phyloP scores from a whole-genome alignment of 2,329 filamentous ascomycete genomes.

The Colletotrichum sidae region DNA sequence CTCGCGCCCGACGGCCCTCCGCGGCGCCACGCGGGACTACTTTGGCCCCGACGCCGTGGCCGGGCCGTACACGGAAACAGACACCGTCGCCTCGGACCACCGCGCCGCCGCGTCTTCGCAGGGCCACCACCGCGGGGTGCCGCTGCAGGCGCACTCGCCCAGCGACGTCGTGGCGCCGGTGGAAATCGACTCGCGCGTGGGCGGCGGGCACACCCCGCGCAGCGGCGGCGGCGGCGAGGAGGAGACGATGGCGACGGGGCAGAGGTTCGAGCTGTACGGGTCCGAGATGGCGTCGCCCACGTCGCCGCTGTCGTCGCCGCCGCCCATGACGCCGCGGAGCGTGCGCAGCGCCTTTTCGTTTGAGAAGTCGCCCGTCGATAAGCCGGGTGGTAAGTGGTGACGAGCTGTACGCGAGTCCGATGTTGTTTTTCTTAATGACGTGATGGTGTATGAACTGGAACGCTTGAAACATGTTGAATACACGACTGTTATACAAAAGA shows the following conservation, averaged over 20 bases:
- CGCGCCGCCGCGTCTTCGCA: conserved; percentile 44
- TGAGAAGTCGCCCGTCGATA: conserved; percentile 26
- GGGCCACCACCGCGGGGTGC: conserved; percentile 52
- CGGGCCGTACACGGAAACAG: conserved; percentile 60
- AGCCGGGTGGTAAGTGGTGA: not conserved
- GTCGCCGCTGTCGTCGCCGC: conserved; percentile 21
- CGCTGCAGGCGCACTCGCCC: conserved; percentile 57
- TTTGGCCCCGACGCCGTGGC: conserved; percentile 56
- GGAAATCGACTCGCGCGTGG: conserved; percentile 60
- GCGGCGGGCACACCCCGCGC: conserved; percentile 1
- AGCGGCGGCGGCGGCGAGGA: conserved; percentile 12
- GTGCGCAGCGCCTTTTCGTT: conserved; percentile 16
- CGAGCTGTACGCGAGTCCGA: no score
- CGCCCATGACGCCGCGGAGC: conserved; percentile 27
- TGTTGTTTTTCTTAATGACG: no score
- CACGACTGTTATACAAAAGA: no score
- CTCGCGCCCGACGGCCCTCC: conserved; percentile 42
- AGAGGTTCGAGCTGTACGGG: conserved; percentile 59
- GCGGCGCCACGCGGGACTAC: conserved; percentile 54
- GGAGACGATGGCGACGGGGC: conserved; percentile 43
- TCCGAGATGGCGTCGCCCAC: conserved; percentile 43
- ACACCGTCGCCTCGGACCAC: conserved; percentile 38
- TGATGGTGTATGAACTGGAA: no score
- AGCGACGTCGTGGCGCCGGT: conserved; percentile 63
- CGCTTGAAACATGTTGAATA: no score